A percentile compares a stretch with the other conserved stretches of the same genome.
Conservation (phyloP, 208 protist species). For the Leishmania martiniquensis region DNA sequence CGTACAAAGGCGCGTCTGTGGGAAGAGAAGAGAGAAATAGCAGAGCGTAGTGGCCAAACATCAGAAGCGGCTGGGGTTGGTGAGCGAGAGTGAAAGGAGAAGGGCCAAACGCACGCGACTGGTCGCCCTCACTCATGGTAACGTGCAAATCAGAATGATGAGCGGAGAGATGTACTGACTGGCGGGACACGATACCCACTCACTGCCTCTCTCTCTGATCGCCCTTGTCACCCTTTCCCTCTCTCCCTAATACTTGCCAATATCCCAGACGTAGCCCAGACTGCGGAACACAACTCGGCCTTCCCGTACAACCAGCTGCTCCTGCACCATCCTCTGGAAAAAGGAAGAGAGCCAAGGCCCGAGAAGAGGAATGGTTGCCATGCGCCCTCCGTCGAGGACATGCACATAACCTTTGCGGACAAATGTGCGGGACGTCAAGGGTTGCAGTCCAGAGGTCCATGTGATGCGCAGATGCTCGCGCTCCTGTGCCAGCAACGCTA, state of each 20-base stretch:
- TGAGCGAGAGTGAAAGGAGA: not conserved
- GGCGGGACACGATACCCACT: not conserved
- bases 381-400: conserved; percentile 42
- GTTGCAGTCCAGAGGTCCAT: conserved; percentile 52
- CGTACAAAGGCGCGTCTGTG: not conserved
- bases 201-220: not conserved
- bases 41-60: not conserved
- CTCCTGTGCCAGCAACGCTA: conserved; percentile 59
- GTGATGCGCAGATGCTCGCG: conserved; percentile 55
- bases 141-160: not conserved
- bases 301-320: conserved; percentile 75
- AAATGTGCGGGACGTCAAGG: conserved; percentile 78
- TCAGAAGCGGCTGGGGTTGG: not conserved
- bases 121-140: not conserved
- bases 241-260: conserved; percentile 43
- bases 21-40: conserved; percentile 1
- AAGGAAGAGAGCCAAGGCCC: conserved; percentile 62
- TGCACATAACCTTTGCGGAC: conserved; percentile 70
- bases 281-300: conserved; percentile 74
- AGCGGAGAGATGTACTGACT: not conserved
- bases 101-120: not conserved
- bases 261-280: conserved; percentile 73
- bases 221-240: not conserved
- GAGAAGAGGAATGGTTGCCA: conserved; percentile 50
- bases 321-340: conserved; percentile 60